Evolutionary conservation across 352 stramenopile species (phyloP), one percentile per base, ranked within the genome.

Genomic region (Pythium periplocum): DNA sequence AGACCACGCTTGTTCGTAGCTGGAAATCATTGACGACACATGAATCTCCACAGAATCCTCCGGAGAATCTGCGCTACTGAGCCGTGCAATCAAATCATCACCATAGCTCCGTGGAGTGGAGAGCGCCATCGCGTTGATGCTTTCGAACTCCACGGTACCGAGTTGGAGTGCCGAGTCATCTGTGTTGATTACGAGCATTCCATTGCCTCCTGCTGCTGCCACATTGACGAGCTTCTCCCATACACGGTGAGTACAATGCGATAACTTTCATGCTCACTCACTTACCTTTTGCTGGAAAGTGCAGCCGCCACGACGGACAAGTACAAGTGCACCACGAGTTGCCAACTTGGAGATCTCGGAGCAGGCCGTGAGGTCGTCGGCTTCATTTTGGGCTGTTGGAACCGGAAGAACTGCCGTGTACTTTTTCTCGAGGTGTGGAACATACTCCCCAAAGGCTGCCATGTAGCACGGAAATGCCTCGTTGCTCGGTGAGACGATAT

Each of bases 271-370:
- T 17, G 31, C 45, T 32, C 5, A 17, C 11, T 37, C 45, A 50
- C 17, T 32, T 32, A 64, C 57, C 48, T 64, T 64, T 37, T 64
- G 44, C 32, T 64, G 51, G 41, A 64, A 64, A 6, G n/a, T 38
- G 38, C 57, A 64, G 4, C 37, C 41, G 11, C 57, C 57, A 4
- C 57, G 45, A 5, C 47, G 57, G 36, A 64, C 57, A 26, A 64
- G 9, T 2, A 53, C 57, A 26, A 64, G 33, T 6, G 40, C 41
- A 11, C 52, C 52, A 26, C 17, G 17, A 26, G 17, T 26, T 26
- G 17, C 17, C 17, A 26, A 26, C 17, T 26, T 26, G 17, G 17
- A 26, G 17, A 26, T 26, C 17, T 26, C 17, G 17, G 17, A 26
- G 17, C 17, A 26, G 17, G 17, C 17, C 17, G 17, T 26, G 17